Conservation (phyloP, 495 filamentous ascomycete genomes). For the Sordaria brevicollis region DNA sequence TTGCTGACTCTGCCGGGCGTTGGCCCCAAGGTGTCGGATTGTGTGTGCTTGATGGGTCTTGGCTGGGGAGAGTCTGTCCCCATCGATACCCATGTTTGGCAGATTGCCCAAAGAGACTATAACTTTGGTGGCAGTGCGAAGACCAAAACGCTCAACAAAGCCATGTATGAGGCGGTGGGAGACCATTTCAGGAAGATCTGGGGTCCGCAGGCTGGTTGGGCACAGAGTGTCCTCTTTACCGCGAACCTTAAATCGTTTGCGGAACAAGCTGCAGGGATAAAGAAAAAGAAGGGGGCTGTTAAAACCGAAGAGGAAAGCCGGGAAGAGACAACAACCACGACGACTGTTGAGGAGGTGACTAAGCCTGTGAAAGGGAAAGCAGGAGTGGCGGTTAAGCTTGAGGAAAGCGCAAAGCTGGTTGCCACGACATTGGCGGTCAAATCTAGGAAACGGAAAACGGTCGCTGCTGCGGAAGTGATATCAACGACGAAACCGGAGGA, state of each 20-base stretch:
- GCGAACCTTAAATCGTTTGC: conserved; percentile 84
- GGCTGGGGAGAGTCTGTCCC: conserved; percentile 96
- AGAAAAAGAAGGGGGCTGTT: conserved; percentile 22
- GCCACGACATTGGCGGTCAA: neutral
- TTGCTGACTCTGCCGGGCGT: conserved; percentile 74
- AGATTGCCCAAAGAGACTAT: conserved; percentile 95
- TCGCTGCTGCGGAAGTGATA: neutral
- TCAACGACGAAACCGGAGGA: neutral
- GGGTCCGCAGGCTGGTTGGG: conserved; percentile 95
- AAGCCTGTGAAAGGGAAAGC: neutral
- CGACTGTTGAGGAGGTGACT: conserved; percentile 6
- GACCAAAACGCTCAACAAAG: conserved; percentile 76
- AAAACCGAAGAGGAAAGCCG: conserved; percentile 7
- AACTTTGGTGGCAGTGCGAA: conserved; percentile 63
- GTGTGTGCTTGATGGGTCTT: conserved; percentile 91
- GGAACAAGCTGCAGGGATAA: conserved; percentile 39
- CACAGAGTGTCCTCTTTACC: conserved; percentile 92
- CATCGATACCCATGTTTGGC: conserved; percentile 97
- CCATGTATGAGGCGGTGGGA: conserved; percentile 80
- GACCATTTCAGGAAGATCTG: conserved; percentile 84
- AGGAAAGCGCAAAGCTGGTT: neutral
- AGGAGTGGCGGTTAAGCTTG: neutral
- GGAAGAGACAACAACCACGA: conserved; percentile 17
- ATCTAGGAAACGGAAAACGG: conserved; percentile 7
- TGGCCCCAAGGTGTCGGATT: conserved; percentile 94